Conservation (phyloP, 208 protist species). For the Acanthamoeba healyi region DNA sequence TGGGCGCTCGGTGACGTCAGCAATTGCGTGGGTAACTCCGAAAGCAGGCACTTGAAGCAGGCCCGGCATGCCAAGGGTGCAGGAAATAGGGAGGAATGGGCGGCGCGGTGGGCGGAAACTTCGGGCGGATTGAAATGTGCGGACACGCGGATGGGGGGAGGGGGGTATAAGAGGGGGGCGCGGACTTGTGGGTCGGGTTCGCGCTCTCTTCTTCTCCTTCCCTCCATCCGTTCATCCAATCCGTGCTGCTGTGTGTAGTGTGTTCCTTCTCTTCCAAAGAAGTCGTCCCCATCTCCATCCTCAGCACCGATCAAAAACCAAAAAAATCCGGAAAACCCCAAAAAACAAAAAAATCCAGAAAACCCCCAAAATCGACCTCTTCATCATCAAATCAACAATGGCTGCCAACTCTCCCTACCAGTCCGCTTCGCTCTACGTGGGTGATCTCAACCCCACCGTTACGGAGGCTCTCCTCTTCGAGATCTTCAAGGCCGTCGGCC, state of each 20-base stretch:
- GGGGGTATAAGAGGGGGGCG: slow-evolving; percentile 4
- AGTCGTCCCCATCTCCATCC: background rate
- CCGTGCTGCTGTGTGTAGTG: background rate
- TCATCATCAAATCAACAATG: too few relatives aligned
- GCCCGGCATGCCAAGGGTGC: background rate
- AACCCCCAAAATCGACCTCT: background rate
- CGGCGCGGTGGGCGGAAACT: background rate
- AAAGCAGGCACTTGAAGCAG: background rate
- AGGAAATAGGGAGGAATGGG: background rate
- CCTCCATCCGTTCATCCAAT: background rate
- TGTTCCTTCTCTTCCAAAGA: background rate
- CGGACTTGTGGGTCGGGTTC: background rate
- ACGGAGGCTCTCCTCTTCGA: slow-evolving; percentile 97
- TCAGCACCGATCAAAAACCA: slow-evolving; percentile 35
- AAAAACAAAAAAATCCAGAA: slow-evolving; percentile 34
- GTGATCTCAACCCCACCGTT: slow-evolving; percentile 97
- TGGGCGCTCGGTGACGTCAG: too few relatives aligned
- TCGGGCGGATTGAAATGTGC: background rate
- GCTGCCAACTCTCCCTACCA: slow-evolving; percentile 71
- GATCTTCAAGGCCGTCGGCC: slow-evolving; percentile 98
- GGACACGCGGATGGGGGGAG: background rate
- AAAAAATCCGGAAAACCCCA: slow-evolving; percentile 41
- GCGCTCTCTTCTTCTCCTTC: slow-evolving; percentile 13
- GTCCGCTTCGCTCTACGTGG: slow-evolving; percentile 97
- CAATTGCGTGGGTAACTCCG: too few relatives aligned